These are phyloP conservation scores for Chaetomiaceae sp. DNA, from an alignment of 2,329 filamentous ascomycete species.

Conservation along the genomic window DNA sequence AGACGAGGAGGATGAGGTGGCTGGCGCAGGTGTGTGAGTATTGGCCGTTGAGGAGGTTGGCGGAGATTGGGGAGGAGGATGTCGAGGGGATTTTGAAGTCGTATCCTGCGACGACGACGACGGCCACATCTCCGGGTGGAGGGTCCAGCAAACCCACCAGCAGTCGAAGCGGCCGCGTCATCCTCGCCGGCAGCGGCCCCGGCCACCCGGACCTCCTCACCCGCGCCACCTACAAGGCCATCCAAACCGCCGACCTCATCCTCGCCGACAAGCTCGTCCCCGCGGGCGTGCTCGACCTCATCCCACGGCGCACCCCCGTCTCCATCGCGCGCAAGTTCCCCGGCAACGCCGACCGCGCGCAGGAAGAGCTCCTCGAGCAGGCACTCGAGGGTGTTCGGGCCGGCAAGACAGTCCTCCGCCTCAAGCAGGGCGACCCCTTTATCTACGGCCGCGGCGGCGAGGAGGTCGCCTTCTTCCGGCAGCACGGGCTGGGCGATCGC, in stretches of 20 bases:
- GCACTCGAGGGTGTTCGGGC: constrained; percentile 62
- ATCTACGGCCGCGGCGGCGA: constrained; percentile 94
- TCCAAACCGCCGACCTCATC: constrained; percentile 70
- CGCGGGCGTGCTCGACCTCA: constrained; percentile 76
- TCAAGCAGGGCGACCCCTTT: constrained; percentile 97
- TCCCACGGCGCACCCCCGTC: constrained; percentile 83
- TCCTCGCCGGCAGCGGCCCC: constrained; percentile 87
- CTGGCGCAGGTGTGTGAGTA: constrained; percentile 96
- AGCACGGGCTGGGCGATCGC: constrained; percentile 60
- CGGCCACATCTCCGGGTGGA: too few species aligned
- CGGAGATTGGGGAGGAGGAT: constrained; percentile 73
- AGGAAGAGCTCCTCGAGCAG: constrained; percentile 79
- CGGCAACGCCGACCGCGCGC: constrained; percentile 89
- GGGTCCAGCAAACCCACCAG: too few species aligned
- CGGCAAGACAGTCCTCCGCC: constrained; percentile 76
- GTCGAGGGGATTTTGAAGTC: constrained; percentile 71
- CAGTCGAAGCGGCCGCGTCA: constrained; percentile 57
- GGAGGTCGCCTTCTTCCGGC: constrained; percentile 79
- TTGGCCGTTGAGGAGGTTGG: constrained; percentile 84
- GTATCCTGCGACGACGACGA: constrained; percentile 43
- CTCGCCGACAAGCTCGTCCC: constrained; percentile 85
- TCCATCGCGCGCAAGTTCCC: constrained; percentile 96
- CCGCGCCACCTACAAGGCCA: constrained; percentile 71
- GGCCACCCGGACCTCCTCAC: constrained; percentile 92
- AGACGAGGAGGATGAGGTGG: constrained; percentile 85